These are phyloP conservation scores for Berkeleyomyces rouxiae DNA, from an alignment of 2,329 filamentous ascomycete genomes.

Conservation along the genomic window DNA sequence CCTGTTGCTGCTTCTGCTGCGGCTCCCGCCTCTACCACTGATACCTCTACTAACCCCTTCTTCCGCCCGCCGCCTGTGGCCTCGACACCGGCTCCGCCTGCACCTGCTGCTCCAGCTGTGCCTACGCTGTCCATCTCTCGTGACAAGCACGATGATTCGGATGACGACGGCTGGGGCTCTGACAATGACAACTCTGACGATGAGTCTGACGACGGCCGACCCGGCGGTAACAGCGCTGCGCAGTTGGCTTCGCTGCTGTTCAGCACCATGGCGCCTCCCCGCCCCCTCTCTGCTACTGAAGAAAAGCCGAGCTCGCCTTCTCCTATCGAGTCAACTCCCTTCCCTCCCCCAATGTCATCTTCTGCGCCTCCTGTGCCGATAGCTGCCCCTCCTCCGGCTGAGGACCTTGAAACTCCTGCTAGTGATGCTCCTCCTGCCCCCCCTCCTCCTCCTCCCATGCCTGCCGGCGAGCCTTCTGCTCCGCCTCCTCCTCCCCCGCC, in stretches of 20 bases:
- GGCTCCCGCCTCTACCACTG: constrained; percentile 24
- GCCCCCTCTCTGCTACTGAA: constrained; percentile 69
- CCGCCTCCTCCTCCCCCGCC: constrained; percentile 20
- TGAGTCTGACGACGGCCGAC: constrained; percentile 61
- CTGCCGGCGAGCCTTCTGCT: constrained; percentile 20
- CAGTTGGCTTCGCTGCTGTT: constrained; percentile 90
- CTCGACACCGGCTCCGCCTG: constrained; percentile 22
- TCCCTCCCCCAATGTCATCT: constrained; percentile 24
- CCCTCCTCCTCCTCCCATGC: constrained; percentile 18
- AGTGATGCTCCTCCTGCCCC: constrained; percentile 20
- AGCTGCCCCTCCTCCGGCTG: constrained; percentile 22
- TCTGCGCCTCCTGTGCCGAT: constrained; percentile 25
- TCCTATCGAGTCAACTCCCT: constrained; percentile 21
- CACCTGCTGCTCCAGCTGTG: constrained; percentile 30
- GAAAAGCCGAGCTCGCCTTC: constrained; percentile 38
- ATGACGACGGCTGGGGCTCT: constrained; percentile 66
- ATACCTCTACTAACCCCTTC: constrained; percentile 87
- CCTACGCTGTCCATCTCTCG: constrained; percentile 32
- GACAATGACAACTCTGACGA: constrained; percentile 47
- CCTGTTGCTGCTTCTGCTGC: constrained; percentile 22
- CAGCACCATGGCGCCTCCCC: constrained; percentile 87
- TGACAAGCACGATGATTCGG: constrained; percentile 49
- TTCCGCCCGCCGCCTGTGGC: constrained; percentile 28
- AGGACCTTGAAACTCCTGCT: constrained; percentile 20
- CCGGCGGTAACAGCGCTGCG: constrained; percentile 69